Base-by-base conservation (phyloP, 495 filamentous ascomycete species). In the Hapsidospora chrysogenum region DNA sequence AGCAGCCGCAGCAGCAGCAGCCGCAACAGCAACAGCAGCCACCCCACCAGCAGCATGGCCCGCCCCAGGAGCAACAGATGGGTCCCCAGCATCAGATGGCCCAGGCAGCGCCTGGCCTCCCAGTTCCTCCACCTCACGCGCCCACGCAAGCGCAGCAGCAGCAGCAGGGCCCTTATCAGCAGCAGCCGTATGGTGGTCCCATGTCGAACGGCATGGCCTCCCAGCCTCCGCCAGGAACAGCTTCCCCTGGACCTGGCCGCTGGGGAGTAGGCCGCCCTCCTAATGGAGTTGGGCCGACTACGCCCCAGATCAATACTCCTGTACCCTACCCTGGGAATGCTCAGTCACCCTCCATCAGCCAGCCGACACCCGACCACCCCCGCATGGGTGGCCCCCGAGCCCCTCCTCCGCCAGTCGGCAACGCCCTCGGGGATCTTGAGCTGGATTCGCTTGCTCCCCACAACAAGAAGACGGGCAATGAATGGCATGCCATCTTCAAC, bases 401-500 rank as follows among this genome's bases (percentile, higher is more conserved):
- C 17, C 48, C 39, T 39, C 58, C 39, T 39, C 77, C 67, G 54
- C 53, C 57, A 57, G 39, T 61, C 54, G 44, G 68, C 44, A 96
- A 93, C 52, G 72, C 74, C 44, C 68, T 97, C 13, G 80, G 81
- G 36, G 87, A 96, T 42, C 66, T 93, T 42, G 85, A 94, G 45
- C 72, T 75, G 6, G 85, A 94, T 35, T 73, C 78, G 22, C 58
- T 96, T 19, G 85, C 85, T 18, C 65, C 76, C 1, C 73, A 81
- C 33, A 74, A 85, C 37, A 89, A 89, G 63, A 85, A 84, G 41
- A 76, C 85, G 38, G 76, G 77, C 11, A 52, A 65, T 10, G 84
- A 92, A 53, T 92, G 85, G 85, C 87, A 82, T 57, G 81, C 76
- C 20, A 75, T 92, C 37, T 92, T 87, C 63, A 92, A 92, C 57